Base-by-base conservation (phyloP, 1,284 basidiomycete species). In the Filobasidium uniguttulatum region DNA sequence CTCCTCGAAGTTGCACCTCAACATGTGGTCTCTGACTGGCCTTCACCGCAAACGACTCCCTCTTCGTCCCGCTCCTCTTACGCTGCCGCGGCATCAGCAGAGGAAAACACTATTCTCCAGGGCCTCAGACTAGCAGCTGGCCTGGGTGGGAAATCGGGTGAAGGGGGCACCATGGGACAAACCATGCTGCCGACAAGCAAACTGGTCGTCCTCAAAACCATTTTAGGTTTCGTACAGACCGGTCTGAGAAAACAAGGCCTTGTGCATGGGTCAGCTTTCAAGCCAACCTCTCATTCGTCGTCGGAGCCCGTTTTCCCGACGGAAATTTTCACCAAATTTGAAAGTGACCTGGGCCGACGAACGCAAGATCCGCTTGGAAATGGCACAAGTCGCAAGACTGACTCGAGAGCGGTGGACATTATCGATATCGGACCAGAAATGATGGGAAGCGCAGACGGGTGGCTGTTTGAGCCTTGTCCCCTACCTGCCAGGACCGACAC, bases 1-100 rank as follows among this genome's bases (percentile, higher is more conserved):
- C 75, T 90, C 30, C 74, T 97, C 2, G 80, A 83, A 30, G 64
- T 75, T 44, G 77, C 85, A 3, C 86, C 89, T 1, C 72, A 74
- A 14, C 70, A 75, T 8, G 77, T 90, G 14, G 77, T 82, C 1
- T 70, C 73, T 41, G 80, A 81, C 1, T 89, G 85, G 83, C 75
- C 74, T 3, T 43, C 26, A 7, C 29, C 44, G 22, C 50, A 46
- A 9, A 33, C 44, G 8, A n/a, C 37, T 15, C 9, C n/a, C n/a
- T n/a, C n/a, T n/a, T n/a, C n/a, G n/a, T n/a, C n/a, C n/a, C n/a
- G n/a, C n/a, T n/a, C n/a, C n/a, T n/a, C n/a, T n/a, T n/a, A 7
- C 17, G 14, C 40, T 26, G n/a, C 38, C 20, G 33, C 19, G 20
- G 48, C 23, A 33, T 19, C 17, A 23, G 30, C 14, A 29, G 36